Percentiles rank a stretch among this genome's conserved stretches.
Evolutionary conservation across 2,329 filamentous ascomycete genomes (phyloP).

Genomic region (Aspergillus sp.): DNA sequence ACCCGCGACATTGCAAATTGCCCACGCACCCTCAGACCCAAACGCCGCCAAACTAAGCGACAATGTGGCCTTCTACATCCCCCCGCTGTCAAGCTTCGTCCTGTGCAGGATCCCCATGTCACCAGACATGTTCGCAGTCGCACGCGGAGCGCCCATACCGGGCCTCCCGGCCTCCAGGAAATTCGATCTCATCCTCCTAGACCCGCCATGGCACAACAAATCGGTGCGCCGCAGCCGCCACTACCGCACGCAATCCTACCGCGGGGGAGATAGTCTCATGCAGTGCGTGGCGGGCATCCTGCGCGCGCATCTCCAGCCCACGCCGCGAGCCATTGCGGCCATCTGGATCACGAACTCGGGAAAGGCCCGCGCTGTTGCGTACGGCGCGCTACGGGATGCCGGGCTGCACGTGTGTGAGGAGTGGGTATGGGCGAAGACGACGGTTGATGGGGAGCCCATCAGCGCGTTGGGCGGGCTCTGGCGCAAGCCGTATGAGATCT

Average conservation of each 20-base stretch:
- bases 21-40: background rate
- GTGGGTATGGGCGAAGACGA: conserved; percentile 65
- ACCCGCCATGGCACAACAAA: conserved; percentile 63
- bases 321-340: conserved; percentile 40
- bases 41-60: background rate
- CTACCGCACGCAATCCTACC: conserved; percentile 40
- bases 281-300: conserved; percentile 45
- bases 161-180: conserved; percentile 27
- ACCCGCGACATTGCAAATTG: conserved; percentile 6
- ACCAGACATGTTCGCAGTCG: conserved; percentile 3
- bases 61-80: conserved; percentile 38
- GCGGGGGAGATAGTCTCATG: conserved; percentile 27
- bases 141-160: conserved; percentile 20
- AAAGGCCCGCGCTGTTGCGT: conserved; percentile 46
- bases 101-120: conserved; percentile 36
- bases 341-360: conserved; percentile 63
- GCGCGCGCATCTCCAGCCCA: conserved; percentile 38
- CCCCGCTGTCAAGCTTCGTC: conserved; percentile 49
- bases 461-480: conserved; percentile 51
- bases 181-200: conserved; percentile 60
- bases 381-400: conserved; percentile 43
- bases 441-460: conserved; percentile 51
- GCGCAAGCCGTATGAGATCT: conserved; percentile 62
- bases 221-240: conserved; percentile 54
- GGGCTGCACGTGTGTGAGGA: conserved; percentile 55